Evolutionary conservation across 2,329 filamentous ascomycete species (phyloP).

Genomic region (Falciphora oryzae): DNA sequence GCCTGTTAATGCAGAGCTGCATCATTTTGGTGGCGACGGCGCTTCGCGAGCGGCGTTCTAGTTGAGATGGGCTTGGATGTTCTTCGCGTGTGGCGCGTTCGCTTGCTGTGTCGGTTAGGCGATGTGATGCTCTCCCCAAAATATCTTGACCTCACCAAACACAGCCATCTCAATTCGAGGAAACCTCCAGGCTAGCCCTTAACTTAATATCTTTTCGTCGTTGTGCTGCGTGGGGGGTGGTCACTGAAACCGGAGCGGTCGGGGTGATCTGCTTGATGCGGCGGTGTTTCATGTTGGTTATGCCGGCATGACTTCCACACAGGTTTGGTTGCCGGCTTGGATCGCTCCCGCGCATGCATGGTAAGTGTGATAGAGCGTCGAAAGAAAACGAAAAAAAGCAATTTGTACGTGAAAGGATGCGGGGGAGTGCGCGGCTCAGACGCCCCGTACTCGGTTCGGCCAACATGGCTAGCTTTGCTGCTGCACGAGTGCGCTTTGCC

Average conservation of each 20-base stretch:
- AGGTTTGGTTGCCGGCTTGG: background rate
- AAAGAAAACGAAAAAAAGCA: background rate
- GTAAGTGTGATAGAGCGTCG: background rate
- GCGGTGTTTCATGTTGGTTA: background rate
- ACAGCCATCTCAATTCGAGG: no score
- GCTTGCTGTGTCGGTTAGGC: background rate
- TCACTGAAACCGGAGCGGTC: background rate
- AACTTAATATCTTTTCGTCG: background rate
- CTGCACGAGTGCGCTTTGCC: no score
- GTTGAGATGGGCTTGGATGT: background rate
- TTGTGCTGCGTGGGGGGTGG: no score
- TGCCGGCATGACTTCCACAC: background rate
- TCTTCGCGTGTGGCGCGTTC: background rate
- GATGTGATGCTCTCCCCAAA: background rate
- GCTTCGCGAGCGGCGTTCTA: background rate
- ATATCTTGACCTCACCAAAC: background rate
- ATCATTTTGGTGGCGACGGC: background rate
- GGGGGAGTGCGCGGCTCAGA: background rate
- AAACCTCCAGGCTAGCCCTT: background rate
- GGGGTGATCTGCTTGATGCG: background rate
- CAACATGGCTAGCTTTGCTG: no score
- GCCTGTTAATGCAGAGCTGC: conserved; percentile 11
- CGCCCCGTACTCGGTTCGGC: no score
- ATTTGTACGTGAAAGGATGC: background rate
- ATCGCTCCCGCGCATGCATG: background rate